phyloP scores from a whole-genome alignment of 805 yeast species.

The Wickerhamomyces bovis region DNA sequence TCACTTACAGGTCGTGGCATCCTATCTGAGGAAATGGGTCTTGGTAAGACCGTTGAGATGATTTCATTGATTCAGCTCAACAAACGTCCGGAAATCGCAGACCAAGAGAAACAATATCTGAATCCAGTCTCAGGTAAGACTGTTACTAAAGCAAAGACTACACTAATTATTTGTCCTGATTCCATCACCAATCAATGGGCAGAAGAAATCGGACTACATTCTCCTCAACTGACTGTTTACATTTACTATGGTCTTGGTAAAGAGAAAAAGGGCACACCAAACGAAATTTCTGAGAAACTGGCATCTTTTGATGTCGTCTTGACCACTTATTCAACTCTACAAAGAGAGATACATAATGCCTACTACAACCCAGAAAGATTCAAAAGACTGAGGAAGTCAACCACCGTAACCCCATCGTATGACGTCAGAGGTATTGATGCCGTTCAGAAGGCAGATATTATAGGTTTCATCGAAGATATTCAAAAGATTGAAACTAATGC shows the following conservation, averaged over 20 bases:
- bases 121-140: slow-evolving; percentile 14
- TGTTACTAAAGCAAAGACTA: slow-evolving; percentile 49
- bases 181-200: slow-evolving; percentile 84
- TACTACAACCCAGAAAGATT: slow-evolving; percentile 48
- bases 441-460: slow-evolving; percentile 1
- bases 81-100: slow-evolving; percentile 35
- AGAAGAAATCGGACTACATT: slow-evolving; percentile 55
- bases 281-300: slow-evolving; percentile 44
- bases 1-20: slow-evolving; percentile 39
- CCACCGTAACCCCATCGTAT: not conserved
- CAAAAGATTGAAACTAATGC: slow-evolving; percentile 4
- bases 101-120: not conserved
- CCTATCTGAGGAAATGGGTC: slow-evolving; percentile 93
- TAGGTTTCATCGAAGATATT: slow-evolving; percentile 7
- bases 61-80: slow-evolving; percentile 59
- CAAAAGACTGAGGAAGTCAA: slow-evolving; percentile 19
- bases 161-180: slow-evolving; percentile 81
- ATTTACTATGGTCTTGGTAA: slow-evolving; percentile 54
- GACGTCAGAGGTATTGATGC: slow-evolving; percentile 1
- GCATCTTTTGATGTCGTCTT: slow-evolving; percentile 69
- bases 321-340: slow-evolving; percentile 66
- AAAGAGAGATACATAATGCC: slow-evolving; percentile 77
- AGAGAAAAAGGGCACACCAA: slow-evolving; percentile 28
- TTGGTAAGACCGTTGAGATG: slow-evolving; percentile 90
- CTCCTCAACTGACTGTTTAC: slow-evolving; percentile 56